phyloP scores from a whole-genome alignment of 768 basidiomycete species.

The Boletellus sp. region DNA sequence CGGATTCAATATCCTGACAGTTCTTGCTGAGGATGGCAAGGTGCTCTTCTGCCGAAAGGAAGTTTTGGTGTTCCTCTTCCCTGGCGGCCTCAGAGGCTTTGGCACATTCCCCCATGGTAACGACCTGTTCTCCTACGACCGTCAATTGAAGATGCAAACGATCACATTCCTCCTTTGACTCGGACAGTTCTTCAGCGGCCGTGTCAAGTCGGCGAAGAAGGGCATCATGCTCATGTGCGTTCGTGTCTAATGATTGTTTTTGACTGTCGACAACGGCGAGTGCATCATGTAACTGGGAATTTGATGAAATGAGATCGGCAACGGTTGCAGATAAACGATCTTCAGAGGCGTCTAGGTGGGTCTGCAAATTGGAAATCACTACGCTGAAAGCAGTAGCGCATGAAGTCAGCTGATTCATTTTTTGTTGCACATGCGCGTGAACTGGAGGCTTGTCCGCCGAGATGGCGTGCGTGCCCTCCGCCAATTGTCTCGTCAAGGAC shows the following conservation, averaged over 20 bases:
- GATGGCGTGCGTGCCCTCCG: constrained; percentile 20
- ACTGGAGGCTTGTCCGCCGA: constrained; percentile 1
- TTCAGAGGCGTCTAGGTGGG: constrained; percentile 24
- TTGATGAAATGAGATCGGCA: constrained; percentile 14
- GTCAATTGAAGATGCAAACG: constrained; percentile 29
- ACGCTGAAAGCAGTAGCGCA: constrained; percentile 36
- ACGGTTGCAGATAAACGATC: constrained; percentile 7
- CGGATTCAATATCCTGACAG: constrained; percentile 56
- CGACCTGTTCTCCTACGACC: constrained; percentile 35
- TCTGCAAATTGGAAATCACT: constrained; percentile 39
- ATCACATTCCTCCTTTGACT: constrained; percentile 22
- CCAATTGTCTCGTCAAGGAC: constrained; percentile 23
- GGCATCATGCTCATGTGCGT: constrained; percentile 22
- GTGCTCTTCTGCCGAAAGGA: constrained; percentile 35
- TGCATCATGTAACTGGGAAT: constrained; percentile 14
- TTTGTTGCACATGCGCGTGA: constrained; percentile 6
- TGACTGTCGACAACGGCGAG: constrained; percentile 20
- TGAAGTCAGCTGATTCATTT: constrained; percentile 31
- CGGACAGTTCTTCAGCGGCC: constrained; percentile 35
- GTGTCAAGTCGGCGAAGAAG: constrained; percentile 33
- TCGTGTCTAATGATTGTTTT: constrained; percentile 8
- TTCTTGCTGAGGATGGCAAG: constrained; percentile 43
- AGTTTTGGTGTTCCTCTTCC: constrained; percentile 32
- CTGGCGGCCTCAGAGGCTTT: constrained; percentile 33
- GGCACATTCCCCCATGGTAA: constrained; percentile 31